A percentile compares a stretch with the other conserved stretches of the same genome.
Conservation (phyloP, 2,329 filamentous ascomycete genomes). For the Pseudocercospora vitis region DNA sequence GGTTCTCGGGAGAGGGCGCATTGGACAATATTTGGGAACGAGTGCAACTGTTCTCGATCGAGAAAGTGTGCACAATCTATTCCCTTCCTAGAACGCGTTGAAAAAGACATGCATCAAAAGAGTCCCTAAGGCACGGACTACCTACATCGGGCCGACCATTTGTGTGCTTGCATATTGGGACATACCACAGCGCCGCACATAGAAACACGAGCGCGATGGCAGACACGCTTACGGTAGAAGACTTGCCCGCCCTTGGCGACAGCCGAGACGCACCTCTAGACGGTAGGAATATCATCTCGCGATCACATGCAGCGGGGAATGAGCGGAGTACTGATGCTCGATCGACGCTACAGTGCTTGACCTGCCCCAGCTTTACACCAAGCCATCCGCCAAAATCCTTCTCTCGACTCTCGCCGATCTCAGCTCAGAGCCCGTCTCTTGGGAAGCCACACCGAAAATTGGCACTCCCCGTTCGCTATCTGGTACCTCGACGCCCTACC, state of each 20-base stretch:
- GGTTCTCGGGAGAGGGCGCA: too few relatives aligned
- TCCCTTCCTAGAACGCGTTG: too few relatives aligned
- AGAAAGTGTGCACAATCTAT: too few relatives aligned
- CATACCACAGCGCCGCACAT: background rate
- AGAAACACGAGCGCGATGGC: constrained; percentile 4
- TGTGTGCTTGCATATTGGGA: too few relatives aligned
- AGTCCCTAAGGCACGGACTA: too few relatives aligned
- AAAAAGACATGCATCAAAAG: too few relatives aligned
- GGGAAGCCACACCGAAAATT: constrained; percentile 52
- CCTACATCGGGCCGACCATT: too few relatives aligned
- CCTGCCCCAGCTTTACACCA: constrained; percentile 79
- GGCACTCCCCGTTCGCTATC: constrained; percentile 27
- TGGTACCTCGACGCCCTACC: constrained; percentile 28
- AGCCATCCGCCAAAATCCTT: constrained; percentile 65
- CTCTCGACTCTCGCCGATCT: constrained; percentile 66
- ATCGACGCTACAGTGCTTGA: constrained; percentile 57
- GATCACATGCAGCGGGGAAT: constrained; percentile 1
- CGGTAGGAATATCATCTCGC: constrained; percentile 28
- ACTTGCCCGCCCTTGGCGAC: constrained; percentile 3
- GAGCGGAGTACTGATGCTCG: constrained; percentile 10
- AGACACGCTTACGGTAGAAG: background rate
- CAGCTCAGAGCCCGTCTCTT: constrained; percentile 65
- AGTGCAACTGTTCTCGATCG: too few relatives aligned
- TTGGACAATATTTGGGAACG: too few relatives aligned
- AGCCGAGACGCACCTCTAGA: constrained; percentile 36